These are phyloP conservation scores for Camptophora hylomeconis DNA, from an alignment of 2,329 filamentous ascomycete species.

Conservation along the genomic window DNA sequence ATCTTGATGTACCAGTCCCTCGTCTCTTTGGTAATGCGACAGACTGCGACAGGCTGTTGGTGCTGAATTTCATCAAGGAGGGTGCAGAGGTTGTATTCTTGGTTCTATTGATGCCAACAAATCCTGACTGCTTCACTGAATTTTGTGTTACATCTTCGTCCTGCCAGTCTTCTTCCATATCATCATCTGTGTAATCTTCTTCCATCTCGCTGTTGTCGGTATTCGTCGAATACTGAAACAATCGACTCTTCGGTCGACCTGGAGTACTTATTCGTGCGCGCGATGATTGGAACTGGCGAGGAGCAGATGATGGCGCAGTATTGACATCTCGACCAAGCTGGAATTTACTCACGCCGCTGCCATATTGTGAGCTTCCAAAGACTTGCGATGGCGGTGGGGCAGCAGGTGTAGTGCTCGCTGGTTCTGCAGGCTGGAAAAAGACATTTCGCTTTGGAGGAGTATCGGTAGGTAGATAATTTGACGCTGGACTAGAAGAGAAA, in stretches of 20 bases:
- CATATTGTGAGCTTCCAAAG: constrained; percentile 39
- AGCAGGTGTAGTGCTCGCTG: constrained; percentile 32
- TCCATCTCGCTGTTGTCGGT: constrained; percentile 4
- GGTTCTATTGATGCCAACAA: too few relatives aligned
- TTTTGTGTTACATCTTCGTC: too few relatives aligned
- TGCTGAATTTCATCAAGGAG: constrained; percentile 26
- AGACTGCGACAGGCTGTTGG: constrained; percentile 28
- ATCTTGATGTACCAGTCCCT: constrained; percentile 9
- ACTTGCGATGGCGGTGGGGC: constrained; percentile 39
- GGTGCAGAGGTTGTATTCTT: constrained; percentile 20
- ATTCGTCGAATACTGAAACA: constrained; percentile 1
- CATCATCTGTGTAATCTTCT: constrained; percentile 7
- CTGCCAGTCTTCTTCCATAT: constrained; percentile 25
- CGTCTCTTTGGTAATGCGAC: too few relatives aligned
- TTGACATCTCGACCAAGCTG: constrained; percentile 17
- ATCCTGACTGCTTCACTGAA: too few relatives aligned
- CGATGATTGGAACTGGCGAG: too few relatives aligned
- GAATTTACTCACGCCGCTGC: constrained; percentile 23
- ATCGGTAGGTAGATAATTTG: constrained; percentile 8
- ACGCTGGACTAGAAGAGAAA: constrained; percentile 17
- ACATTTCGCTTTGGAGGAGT: constrained; percentile 7
- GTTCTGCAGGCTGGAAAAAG: constrained; percentile 10
- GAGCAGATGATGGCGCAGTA: constrained; percentile 1
- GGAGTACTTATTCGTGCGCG: too few relatives aligned
- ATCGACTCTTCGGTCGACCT: too few relatives aligned